These are phyloP conservation scores for Paecilomyces fulvus DNA, from an alignment of 2,329 filamentous ascomycete genomes.

Conservation along the genomic window DNA sequence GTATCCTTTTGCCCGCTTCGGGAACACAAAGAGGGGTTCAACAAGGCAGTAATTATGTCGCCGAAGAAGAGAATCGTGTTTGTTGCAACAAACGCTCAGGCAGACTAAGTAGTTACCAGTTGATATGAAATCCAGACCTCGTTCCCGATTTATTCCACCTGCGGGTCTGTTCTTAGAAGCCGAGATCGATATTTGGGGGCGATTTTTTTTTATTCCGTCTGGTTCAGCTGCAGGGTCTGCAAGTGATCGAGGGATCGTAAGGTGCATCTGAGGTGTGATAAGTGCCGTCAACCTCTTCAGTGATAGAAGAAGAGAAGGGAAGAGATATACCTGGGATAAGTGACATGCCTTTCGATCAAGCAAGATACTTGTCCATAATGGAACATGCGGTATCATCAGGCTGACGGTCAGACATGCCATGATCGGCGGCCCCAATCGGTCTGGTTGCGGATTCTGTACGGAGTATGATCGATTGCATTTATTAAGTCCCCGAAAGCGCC, in stretches of 20 bases:
- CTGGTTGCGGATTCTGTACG: not conserved
- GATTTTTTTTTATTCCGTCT: not conserved
- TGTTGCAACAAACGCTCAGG: not conserved
- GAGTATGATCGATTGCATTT: too few relatives aligned
- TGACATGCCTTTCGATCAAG: not conserved
- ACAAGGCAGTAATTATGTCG: not conserved
- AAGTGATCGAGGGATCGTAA: not conserved
- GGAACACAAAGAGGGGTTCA: not conserved
- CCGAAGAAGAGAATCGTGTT: not conserved
- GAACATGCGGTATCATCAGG: not conserved
- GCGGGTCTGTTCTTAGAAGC: not conserved
- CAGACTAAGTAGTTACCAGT: not conserved
- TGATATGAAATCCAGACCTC: not conserved
- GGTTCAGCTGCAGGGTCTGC: not conserved
- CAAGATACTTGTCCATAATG: not conserved
- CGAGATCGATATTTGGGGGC: not conserved
- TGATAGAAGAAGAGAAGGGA: too few relatives aligned
- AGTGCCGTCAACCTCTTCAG: too few relatives aligned
- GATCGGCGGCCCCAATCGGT: not conserved
- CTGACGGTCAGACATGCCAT: not conserved
- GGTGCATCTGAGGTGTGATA: not conserved
- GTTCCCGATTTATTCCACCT: not conserved
- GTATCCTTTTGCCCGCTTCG: not conserved
- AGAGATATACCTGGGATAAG: not conserved
- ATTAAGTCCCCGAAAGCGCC: too few relatives aligned